Conservation (phyloP, 345 rosid genomes). For the Capsella bursapastoris region DNA sequence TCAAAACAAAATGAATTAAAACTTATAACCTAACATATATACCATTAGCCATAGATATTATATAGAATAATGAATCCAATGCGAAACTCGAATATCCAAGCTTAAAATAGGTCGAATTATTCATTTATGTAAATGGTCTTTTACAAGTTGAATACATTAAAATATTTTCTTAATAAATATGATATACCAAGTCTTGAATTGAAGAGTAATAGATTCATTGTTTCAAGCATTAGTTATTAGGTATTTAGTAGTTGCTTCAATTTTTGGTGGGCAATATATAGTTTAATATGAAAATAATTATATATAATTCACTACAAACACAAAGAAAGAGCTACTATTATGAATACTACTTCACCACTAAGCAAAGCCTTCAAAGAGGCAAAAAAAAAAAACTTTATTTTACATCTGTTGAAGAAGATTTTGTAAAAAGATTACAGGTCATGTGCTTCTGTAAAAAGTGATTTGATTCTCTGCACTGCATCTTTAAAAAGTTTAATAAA, state of each 20-base stretch:
- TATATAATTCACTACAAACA: not conserved
- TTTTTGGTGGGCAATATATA: not conserved
- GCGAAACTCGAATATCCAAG: too few species aligned
- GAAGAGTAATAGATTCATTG: not conserved
- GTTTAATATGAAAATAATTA: not conserved
- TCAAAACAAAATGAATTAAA: conserved; percentile 1
- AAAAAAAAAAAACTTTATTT: conserved; percentile 27
- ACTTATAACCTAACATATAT: not conserved
- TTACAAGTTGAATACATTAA: not conserved
- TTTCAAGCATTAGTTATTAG: not conserved
- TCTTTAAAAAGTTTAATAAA: conserved; percentile 13
- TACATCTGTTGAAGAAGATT: conserved; percentile 39
- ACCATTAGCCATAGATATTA: not conserved
- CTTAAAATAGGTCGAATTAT: not conserved
- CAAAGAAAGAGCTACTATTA: conserved; percentile 1
- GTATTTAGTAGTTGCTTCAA: not conserved
- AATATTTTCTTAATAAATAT: not conserved
- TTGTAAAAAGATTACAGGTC: conserved; percentile 37
- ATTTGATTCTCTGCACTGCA: conserved; percentile 38
- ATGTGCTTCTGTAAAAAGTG: conserved; percentile 43
- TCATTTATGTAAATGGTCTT: not conserved
- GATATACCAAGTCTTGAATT: not conserved
- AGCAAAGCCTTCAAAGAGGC: conserved; percentile 42
- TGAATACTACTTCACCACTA: conserved; percentile 40
- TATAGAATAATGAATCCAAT: not conserved